Evolutionary conservation across 23 red algal genomes (phyloP).

Genomic region (Agarophyton chilense): DNA sequence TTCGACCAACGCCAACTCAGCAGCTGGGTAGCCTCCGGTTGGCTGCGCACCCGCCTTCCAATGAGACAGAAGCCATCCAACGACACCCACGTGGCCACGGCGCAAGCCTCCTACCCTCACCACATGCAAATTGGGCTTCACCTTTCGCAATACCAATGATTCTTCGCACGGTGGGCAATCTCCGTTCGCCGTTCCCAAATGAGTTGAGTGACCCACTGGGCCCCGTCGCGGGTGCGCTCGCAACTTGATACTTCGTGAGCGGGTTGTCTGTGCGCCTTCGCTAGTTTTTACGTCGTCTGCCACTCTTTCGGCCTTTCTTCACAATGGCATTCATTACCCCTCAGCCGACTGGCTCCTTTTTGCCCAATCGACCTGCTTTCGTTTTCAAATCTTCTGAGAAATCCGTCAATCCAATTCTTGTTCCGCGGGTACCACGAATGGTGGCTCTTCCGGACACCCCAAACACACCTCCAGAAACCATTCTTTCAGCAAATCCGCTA

Average conservation of each 20-base stretch:
- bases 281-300: too few relatives aligned
- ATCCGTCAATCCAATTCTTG: neutral
- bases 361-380: neutral
- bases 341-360: neutral
- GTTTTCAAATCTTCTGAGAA: neutral
- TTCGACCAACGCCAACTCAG: neutral
- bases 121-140: neutral
- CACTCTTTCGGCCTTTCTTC: neutral
- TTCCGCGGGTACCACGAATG: neutral
- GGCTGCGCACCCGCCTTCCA: neutral
- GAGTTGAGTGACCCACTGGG: too few relatives aligned
- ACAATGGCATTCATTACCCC: conserved; percentile 27
- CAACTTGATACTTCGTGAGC: too few relatives aligned
- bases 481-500: neutral
- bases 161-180: neutral
- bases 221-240: too few relatives aligned
- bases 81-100: neutral
- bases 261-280: too few relatives aligned
- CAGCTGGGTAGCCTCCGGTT: neutral
- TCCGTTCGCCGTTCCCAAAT: neutral
- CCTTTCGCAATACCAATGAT: neutral
- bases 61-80: neutral
- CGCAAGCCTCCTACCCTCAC: neutral
- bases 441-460: neutral
- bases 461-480: neutral